Percentiles rank a stretch among this genome's conserved stretches.
These are phyloP conservation scores for Glycyrrhiza uralensis DNA, from an alignment of 306 rosid genomes.

Conservation along the genomic window DNA sequence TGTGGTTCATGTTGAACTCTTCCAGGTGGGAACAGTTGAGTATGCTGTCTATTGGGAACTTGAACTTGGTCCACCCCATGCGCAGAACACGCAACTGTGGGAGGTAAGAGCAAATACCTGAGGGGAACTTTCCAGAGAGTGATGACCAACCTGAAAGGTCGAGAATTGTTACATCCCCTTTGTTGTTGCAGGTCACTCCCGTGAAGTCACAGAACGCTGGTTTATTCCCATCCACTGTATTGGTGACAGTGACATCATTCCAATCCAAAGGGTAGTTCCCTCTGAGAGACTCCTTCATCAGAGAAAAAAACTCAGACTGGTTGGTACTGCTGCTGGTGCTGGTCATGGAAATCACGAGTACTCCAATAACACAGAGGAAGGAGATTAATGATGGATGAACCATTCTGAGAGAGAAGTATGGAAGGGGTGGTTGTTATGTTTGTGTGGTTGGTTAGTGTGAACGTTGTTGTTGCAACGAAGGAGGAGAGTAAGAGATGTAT, in stretches of 20 bases:
- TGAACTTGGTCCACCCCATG: constrained; percentile 48
- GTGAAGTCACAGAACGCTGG: constrained; percentile 68
- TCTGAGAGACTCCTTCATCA: constrained; percentile 45
- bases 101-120: constrained; percentile 56
- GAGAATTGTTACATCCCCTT: constrained; percentile 44
- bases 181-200: constrained; percentile 59
- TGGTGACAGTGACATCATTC: constrained; percentile 27
- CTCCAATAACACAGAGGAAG: constrained; percentile 33
- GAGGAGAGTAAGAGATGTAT: constrained; percentile 40
- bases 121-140: constrained; percentile 65
- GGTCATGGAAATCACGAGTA: constrained; percentile 20
- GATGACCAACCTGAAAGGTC: constrained; percentile 52
- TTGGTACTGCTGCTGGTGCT: background rate
- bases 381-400: constrained; percentile 24
- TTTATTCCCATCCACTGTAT: too few relatives aligned
- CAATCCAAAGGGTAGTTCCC: constrained; percentile 52
- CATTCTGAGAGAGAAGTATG: constrained; percentile 33
- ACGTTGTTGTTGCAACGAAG: constrained; percentile 39
- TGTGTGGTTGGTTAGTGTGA: constrained; percentile 13
- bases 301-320: constrained; percentile 49
- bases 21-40: constrained; percentile 63
- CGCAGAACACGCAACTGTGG: constrained; percentile 57
- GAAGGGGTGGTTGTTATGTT: background rate
- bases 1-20: constrained; percentile 50
- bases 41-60: constrained; percentile 42